phyloP scores from a whole-genome alignment of 805 yeast species.

The Monosporozyma solicola region DNA sequence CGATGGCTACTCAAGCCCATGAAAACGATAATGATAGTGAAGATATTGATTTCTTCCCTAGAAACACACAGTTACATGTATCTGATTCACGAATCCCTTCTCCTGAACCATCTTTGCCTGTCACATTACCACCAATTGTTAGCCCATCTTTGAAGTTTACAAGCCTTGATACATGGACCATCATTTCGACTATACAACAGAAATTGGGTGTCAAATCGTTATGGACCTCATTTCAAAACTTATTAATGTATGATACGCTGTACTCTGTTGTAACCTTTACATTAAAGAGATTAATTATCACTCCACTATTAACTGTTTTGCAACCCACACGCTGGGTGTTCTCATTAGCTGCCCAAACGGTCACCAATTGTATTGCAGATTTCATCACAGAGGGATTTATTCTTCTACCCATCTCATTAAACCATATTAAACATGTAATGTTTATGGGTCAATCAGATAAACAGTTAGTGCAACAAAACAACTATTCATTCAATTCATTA shows the following conservation, averaged over 20 bases:
- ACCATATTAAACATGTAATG: neutral
- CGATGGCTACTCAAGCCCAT: neutral
- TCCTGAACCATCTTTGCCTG: neutral
- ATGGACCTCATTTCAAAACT: neutral
- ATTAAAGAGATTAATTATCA: neutral
- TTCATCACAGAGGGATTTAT: neutral
- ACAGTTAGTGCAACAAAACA: neutral
- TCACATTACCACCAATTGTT: neutral
- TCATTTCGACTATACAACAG: neutral
- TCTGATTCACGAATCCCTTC: neutral
- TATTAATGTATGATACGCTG: neutral
- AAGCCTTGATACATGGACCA: neutral
- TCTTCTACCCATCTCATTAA: neutral
- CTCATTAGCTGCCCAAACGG: neutral
- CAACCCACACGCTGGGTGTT: neutral
- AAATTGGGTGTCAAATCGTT: constrained; percentile 9
- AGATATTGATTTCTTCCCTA: constrained; percentile 3
- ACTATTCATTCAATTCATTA: neutral
- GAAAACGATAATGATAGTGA: neutral
- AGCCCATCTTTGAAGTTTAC: neutral
- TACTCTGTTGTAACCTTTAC: neutral
- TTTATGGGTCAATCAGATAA: neutral
- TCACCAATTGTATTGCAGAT: neutral
- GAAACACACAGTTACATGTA: neutral
- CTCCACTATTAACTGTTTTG: neutral